Evolutionary conservation across 257 asterid species (phyloP), one percentile per base, ranked within the genome.

Genomic region (Lantana camara): DNA sequence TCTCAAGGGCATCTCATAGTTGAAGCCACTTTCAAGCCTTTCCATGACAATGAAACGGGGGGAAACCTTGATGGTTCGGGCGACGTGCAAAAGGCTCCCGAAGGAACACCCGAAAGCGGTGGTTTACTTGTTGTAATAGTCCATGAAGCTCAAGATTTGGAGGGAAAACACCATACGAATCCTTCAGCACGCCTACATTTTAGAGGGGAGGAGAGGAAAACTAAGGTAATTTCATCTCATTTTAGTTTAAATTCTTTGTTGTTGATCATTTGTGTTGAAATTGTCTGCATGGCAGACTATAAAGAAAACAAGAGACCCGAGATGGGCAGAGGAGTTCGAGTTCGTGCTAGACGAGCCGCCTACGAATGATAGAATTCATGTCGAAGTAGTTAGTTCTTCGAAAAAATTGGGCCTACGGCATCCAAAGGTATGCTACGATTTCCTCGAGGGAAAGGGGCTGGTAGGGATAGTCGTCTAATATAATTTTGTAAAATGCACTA

Each of bases 261-360:
- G 17, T 12, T 46, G 23, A 14, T 49, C 11, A 22, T 21, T n/a
- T 50, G 17, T 0, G 13, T 35, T 47, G 11, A 0, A 9, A 15
- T 37, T 64, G 50, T 12, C 6, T 19, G 34, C n/a, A 5, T 57
- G 16, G 71, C 17, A 90, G 97, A 35, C 72, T 14, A 42, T 90
- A 73, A 90, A 79, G 86, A 88, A 74, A 73, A 83, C 40, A 9
- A 79, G 95, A 73, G 97, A 90, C 79, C 96, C 97, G 14, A 83
- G 95, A 68, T 90, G 96, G 96, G 95, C 76, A 52, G 97, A 90
- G 67, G 95, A 87, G 69, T 88, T 88, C 51, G 86, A 82, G 76
- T 90, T 85, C 52, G 73, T 75, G 73, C 56, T 88, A 48, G 92
- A 80, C 2, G 92, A 79, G 63, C 95, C 96, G 30, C 97, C 97